Base-by-base conservation (phyloP, 2,329 filamentous ascomycete genomes). In the Aureobasidium vineae region DNA sequence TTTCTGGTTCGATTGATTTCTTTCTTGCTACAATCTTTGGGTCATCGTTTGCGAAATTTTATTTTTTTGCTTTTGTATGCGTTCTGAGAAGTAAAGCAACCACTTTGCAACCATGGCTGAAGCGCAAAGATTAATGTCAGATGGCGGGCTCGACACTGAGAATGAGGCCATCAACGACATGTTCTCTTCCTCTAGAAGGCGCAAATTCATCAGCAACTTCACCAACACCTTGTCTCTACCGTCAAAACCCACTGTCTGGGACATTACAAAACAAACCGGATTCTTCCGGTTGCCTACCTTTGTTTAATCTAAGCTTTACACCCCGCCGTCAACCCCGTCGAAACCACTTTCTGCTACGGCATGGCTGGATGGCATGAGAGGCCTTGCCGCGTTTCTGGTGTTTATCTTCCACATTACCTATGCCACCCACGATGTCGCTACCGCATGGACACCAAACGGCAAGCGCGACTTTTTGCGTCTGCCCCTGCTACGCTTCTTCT, bases 401-500 rank as follows among this genome's bases (percentile, higher is more conserved):
- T 70, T 69, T 47, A 45, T 71, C 52, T 70, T 66, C 53, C 71
- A 72, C 49, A 65, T 69, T 33, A 23, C 57, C 6, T 54, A 60
- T n/a, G 36, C 38, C 5, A 59, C 26, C 26, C 56, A 65, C 28
- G 67, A 70, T 31, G 54, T 65, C 15, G 66, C 57, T 45, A 63
- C 69, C n/a, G 68, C 69, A 43, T 60, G 60, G n/a, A 38, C 53
- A 19, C 31, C 52, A 36, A 59, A 45, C 43, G 67, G 63, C 8
- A 47, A 68, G 36, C 57, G 43, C 8, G 54, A 68, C 6, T 63
- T 65, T 11, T 33, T 84, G 68, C 81, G 83, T 70, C 77, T 86
- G 1, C 85, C 84, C 7, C 79, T 86, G 67, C 64, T 86, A 16
- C 78, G 84, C 11, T 76, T 86, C 2, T 77, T 83, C 67, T 86